Conservation (phyloP, 768 basidiomycete genomes). For the Mrakia frigida region DNA sequence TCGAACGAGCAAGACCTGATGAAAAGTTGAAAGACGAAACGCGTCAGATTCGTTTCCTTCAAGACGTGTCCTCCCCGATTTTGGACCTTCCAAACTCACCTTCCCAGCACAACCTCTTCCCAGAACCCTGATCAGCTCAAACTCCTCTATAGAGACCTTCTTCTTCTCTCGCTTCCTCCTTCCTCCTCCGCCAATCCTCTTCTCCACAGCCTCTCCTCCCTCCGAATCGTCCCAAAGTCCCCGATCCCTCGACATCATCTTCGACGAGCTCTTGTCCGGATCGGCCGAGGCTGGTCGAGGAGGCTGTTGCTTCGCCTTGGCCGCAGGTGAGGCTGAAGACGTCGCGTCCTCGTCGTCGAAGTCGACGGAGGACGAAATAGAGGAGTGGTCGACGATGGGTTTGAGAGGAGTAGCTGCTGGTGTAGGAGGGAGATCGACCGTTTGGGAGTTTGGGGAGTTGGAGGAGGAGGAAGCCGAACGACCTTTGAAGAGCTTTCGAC, state of each 20-base stretch:
- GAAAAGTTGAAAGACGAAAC: neutral
- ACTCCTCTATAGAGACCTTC: constrained; percentile 81
- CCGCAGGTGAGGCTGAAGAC: neutral
- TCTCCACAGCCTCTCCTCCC: constrained; percentile 45
- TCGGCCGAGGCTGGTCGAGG: constrained; percentile 78
- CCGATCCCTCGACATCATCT: constrained; percentile 43
- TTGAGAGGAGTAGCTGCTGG: neutral
- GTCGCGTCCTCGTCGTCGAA: neutral
- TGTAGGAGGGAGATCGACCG: neutral
- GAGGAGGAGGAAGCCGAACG: neutral
- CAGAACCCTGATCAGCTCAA: constrained; percentile 93
- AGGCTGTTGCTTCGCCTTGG: constrained; percentile 46
- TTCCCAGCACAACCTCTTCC: constrained; percentile 98
- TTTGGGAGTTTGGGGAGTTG: neutral
- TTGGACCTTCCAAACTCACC: constrained; percentile 48
- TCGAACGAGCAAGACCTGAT: constrained; percentile 64
- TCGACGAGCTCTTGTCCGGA: constrained; percentile 54
- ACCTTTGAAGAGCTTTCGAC: neutral
- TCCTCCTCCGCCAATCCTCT: constrained; percentile 51
- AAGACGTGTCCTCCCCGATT: neutral
- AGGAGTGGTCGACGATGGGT: neutral
- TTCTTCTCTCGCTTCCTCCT: constrained; percentile 51
- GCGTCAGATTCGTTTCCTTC: neutral
- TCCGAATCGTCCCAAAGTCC: constrained; percentile 39
- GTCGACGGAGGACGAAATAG: neutral